Evolutionary conservation across 371 early-diverging fungal genomes (phyloP).

Genomic region (Dichotomocladium elegans): DNA sequence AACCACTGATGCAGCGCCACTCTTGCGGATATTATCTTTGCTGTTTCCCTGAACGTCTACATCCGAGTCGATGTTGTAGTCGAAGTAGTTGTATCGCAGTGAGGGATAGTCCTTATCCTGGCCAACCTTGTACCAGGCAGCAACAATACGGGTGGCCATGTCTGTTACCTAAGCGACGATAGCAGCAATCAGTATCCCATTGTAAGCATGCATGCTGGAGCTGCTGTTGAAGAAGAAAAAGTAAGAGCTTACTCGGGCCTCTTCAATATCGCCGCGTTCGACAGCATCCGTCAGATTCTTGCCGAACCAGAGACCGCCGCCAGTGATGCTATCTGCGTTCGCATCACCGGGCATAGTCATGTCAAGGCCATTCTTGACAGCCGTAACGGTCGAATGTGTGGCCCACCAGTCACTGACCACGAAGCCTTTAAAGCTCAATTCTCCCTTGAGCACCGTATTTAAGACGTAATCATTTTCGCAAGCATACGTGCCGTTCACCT

Average conservation of each 20-base stretch:
- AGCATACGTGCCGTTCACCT: conserved; percentile 34
- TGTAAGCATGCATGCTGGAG: neutral
- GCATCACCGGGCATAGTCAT: conserved; percentile 51
- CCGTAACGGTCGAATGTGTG: conserved; percentile 13
- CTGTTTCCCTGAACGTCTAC: conserved; percentile 46
- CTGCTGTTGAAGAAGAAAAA: too few species aligned
- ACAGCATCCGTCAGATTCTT: conserved; percentile 27
- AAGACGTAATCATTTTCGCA: conserved; percentile 35
- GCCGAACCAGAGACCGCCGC: conserved; percentile 28
- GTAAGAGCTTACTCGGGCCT: conserved; percentile 16
- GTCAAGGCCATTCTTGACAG: conserved; percentile 38
- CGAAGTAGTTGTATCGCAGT: conserved; percentile 17
- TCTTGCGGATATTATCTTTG: conserved; percentile 23
- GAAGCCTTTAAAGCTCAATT: conserved; percentile 32
- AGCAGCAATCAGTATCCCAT: neutral
- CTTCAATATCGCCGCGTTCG: conserved; percentile 14
- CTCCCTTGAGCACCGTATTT: conserved; percentile 31
- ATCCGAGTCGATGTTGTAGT: conserved; percentile 1
- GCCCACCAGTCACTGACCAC: conserved; percentile 25
- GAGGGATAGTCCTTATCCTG: conserved; percentile 37
- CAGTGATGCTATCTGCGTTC: conserved; percentile 10
- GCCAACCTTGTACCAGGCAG: conserved; percentile 46
- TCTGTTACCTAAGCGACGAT: conserved; percentile 24
- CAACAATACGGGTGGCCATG: conserved; percentile 55
- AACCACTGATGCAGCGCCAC: conserved; percentile 51